phyloP scores from a whole-genome alignment of 495 filamentous ascomycete species.

The Tetracladium setigerum region DNA sequence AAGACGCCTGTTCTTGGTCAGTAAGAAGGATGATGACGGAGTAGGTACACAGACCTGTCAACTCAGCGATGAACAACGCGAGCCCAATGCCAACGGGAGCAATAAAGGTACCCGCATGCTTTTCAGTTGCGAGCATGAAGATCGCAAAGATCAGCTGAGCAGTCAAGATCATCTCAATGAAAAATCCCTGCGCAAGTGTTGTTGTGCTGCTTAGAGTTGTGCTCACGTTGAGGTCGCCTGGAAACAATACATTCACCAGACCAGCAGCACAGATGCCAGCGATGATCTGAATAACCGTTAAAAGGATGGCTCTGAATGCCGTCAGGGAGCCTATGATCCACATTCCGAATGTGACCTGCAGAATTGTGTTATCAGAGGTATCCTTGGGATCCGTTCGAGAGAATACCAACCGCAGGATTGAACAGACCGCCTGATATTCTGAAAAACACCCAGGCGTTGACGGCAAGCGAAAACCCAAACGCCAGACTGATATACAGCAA shows the following conservation, averaged over 20 bases:
- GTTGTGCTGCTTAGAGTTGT: slow-evolving; percentile 34
- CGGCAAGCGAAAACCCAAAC: slow-evolving; percentile 54
- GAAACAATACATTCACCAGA: slow-evolving; percentile 42
- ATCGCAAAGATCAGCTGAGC: slow-evolving; percentile 46
- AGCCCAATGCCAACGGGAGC: slow-evolving; percentile 49
- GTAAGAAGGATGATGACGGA: neutral
- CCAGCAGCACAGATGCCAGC: slow-evolving; percentile 50
- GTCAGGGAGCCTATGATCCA: slow-evolving; percentile 47
- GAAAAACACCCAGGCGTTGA: slow-evolving; percentile 61
- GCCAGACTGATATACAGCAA: slow-evolving; percentile 58
- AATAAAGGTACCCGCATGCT: slow-evolving; percentile 43
- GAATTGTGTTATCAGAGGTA: slow-evolving; percentile 27
- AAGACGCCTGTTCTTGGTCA: slow-evolving; percentile 39
- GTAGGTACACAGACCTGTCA: slow-evolving; percentile 32
- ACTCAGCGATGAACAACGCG: slow-evolving; percentile 43
- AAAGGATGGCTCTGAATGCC: slow-evolving; percentile 36
- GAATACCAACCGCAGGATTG: slow-evolving; percentile 51
- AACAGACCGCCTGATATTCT: slow-evolving; percentile 57
- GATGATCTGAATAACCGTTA: slow-evolving; percentile 48
- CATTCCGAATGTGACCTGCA: slow-evolving; percentile 44
- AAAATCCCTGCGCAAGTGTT: slow-evolving; percentile 40
- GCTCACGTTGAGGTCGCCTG: slow-evolving; percentile 37
- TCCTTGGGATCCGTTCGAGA: neutral
- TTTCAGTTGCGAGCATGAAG: slow-evolving; percentile 49
- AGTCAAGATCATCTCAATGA: slow-evolving; percentile 50